These are phyloP conservation scores for Astragalus glycyphyllos DNA, from an alignment of 306 rosid genomes.

Conservation along the genomic window DNA sequence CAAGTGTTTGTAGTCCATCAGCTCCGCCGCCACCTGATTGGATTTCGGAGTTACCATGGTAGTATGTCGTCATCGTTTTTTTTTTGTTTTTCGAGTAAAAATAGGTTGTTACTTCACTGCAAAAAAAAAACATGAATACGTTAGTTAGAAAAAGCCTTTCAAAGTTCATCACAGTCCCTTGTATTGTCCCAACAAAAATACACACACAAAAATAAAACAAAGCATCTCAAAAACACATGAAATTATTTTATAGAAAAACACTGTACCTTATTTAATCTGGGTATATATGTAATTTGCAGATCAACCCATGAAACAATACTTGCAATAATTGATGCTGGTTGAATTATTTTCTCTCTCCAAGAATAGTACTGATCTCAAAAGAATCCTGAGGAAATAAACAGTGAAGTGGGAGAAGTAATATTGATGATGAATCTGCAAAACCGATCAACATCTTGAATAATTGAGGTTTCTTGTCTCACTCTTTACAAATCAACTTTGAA, in stretches of 20 bases:
- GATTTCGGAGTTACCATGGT: conserved; percentile 87
- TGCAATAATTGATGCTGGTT: conserved; percentile 31
- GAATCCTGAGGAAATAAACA: conserved; percentile 44
- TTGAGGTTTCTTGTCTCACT: conserved; percentile 14
- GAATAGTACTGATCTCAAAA: conserved; percentile 6
- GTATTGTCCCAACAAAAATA: neutral
- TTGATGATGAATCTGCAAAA: conserved; percentile 31
- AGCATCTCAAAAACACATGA: conserved; percentile 22
- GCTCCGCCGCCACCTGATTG: conserved; percentile 63
- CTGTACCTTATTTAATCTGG: conserved; percentile 44
- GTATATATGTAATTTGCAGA: conserved; percentile 24
- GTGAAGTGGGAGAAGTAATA: conserved; percentile 33
- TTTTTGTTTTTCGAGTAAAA: conserved; percentile 17
- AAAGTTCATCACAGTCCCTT: no score
- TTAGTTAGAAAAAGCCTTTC: conserved; percentile 28
- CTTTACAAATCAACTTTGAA: neutral
- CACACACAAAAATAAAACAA: conserved; percentile 25
- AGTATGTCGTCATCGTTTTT: conserved; percentile 90
- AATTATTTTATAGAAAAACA: conserved; percentile 3
- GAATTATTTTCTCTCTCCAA: conserved; percentile 7
- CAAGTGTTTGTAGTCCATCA: conserved; percentile 88
- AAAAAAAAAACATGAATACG: conserved; percentile 43
- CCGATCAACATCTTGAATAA: neutral
- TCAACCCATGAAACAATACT: conserved; percentile 56
- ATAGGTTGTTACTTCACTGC: conserved; percentile 49